Conservation (phyloP, 139 green algal genomes). For the Marvania coccoides region DNA sequence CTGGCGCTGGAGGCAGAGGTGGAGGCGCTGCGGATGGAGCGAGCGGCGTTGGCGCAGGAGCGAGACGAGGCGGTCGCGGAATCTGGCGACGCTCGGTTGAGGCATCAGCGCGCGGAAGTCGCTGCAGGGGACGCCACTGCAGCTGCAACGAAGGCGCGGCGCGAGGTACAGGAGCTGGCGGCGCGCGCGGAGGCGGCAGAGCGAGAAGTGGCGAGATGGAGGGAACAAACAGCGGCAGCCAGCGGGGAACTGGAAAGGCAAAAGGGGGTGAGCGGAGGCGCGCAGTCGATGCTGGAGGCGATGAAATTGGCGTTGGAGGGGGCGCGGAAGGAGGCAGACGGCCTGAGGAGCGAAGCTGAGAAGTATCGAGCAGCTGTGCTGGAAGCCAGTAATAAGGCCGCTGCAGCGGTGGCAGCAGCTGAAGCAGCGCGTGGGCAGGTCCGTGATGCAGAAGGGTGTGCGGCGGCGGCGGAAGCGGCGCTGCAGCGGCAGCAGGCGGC, state of each 20-base stretch:
- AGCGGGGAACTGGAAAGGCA: neutral
- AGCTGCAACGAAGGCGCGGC: neutral
- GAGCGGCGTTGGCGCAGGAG: neutral
- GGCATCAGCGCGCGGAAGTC: neutral
- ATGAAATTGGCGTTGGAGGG: neutral
- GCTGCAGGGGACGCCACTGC: neutral
- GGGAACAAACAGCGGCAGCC: neutral
- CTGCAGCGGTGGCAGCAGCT: neutral
- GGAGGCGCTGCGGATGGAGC: neutral
- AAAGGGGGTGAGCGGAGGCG: neutral
- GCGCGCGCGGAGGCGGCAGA: neutral
- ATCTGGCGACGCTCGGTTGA: neutral
- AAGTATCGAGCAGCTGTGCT: neutral
- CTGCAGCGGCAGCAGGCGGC: neutral
- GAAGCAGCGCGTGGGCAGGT: neutral
- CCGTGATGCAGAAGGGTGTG: too few relatives aligned
- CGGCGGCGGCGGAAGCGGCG: neutral
- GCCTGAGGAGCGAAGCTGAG: neutral
- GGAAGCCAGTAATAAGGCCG: neutral
- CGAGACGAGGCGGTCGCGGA: neutral
- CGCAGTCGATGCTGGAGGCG: neutral
- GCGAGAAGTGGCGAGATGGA: neutral
- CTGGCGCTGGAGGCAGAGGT: slow-evolving; percentile 16
- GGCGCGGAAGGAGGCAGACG: neutral
- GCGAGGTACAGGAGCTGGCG: neutral